A percentile compares a stretch with the other conserved stretches of the same genome.
phyloP scores from a whole-genome alignment of 106 monocot genomes.

The Dendrobium officinale region DNA sequence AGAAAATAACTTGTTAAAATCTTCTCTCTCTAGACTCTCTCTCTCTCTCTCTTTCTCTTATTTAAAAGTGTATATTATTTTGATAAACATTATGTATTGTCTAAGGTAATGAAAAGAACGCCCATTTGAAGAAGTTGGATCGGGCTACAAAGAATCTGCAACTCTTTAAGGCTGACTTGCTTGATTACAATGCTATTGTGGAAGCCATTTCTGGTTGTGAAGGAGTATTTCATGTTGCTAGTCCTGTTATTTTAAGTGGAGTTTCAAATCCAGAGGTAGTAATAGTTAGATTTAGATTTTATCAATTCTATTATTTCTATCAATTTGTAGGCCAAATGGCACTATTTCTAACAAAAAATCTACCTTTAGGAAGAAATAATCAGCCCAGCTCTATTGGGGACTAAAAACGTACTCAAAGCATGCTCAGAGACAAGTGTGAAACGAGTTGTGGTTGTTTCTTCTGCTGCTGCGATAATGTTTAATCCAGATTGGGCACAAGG shows the following conservation, averaged over 20 bases:
- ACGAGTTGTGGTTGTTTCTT: not conserved
- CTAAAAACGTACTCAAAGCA: not conserved
- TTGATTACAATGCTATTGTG: conserved; percentile 45
- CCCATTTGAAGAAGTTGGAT: conserved; percentile 58
- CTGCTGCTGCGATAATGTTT: not conserved
- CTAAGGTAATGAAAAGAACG: conserved; percentile 63
- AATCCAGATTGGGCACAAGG: not conserved
- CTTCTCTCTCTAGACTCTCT: too few relatives aligned
- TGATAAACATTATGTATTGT: not conserved
- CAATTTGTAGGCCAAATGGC: too few relatives aligned
- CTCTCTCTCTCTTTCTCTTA: too few relatives aligned
- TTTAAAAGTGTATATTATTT: too few relatives aligned
- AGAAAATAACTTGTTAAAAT: too few relatives aligned
- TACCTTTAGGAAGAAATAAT: not conserved
- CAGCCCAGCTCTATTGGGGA: not conserved
- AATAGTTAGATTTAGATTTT: not conserved
- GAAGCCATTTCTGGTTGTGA: conserved; percentile 67
- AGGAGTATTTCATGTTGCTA: conserved; percentile 81
- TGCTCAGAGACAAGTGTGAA: not conserved
- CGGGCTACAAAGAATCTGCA: conserved; percentile 44
- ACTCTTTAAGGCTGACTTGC: conserved; percentile 68
- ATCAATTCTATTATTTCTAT: too few relatives aligned
- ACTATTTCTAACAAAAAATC: too few relatives aligned
- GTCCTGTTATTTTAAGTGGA: conserved; percentile 32
- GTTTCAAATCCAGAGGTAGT: not conserved